These are phyloP conservation scores for Eutypella sp. DNA, from an alignment of 2,329 filamentous ascomycete genomes.

Conservation along the genomic window DNA sequence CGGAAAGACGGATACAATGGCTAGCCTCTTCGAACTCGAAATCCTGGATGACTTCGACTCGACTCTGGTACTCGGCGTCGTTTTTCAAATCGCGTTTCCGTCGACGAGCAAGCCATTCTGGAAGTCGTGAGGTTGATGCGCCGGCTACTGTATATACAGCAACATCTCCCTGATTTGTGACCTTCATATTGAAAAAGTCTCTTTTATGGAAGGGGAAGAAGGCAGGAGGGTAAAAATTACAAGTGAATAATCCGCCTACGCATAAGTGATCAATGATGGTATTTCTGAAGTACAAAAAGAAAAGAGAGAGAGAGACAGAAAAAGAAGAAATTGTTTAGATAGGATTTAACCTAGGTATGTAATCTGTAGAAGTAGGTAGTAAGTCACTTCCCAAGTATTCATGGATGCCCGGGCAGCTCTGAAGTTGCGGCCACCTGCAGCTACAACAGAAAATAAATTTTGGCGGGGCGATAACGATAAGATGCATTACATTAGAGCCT, in stretches of 20 bases:
- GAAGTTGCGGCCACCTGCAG: not conserved
- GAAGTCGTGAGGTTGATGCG: constrained; percentile 78
- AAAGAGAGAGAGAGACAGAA: too few species aligned
- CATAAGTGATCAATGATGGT: too few species aligned
- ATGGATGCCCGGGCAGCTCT: too few species aligned
- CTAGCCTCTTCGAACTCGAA: constrained; percentile 98
- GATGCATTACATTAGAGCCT: too few species aligned
- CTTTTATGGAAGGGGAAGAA: constrained; percentile 4
- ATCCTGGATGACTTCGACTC: constrained; percentile 91
- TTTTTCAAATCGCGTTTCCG: constrained; percentile 89
- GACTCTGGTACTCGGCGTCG: constrained; percentile 86
- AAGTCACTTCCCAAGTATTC: too few species aligned
- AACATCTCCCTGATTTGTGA: constrained; percentile 75
- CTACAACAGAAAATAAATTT: constrained; percentile 5
- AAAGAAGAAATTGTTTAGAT: too few species aligned
- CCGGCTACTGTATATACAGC: constrained; percentile 95
- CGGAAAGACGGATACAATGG: constrained; percentile 80
- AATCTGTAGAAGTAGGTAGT: not conserved
- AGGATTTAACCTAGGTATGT: too few species aligned
- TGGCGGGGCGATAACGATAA: constrained; percentile 6
- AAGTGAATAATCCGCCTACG: too few species aligned
- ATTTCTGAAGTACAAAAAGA: too few species aligned
- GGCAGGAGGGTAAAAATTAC: too few species aligned
- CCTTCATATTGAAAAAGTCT: constrained; percentile 56
- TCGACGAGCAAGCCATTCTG: constrained; percentile 86